phyloP scores from a whole-genome alignment of 306 rosid species.

The Castanopsis chinensis region DNA sequence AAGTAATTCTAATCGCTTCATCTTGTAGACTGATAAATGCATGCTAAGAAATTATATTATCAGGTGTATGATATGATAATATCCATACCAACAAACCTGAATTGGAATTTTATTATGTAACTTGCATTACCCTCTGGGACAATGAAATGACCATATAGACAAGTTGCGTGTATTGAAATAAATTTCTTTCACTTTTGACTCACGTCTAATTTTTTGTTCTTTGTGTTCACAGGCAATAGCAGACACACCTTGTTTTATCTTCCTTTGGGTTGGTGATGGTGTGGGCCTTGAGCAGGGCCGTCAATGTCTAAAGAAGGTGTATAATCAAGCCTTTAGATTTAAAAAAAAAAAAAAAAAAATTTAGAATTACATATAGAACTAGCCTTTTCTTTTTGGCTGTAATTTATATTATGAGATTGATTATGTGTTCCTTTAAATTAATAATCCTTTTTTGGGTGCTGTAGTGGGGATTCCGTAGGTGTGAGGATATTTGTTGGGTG shows the following conservation, averaged over 20 bases:
- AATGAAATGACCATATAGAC: slow-evolving; percentile 5
- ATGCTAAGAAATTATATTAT: neutral
- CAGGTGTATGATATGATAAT: slow-evolving; percentile 1
- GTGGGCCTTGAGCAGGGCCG: slow-evolving; percentile 99
- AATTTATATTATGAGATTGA: slow-evolving; percentile 16
- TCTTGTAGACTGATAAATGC: neutral
- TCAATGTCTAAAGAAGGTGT: slow-evolving; percentile 95
- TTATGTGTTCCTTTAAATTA: slow-evolving; percentile 4
- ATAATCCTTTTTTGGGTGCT: slow-evolving; percentile 24
- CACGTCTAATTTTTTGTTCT: slow-evolving; percentile 21
- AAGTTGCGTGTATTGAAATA: slow-evolving; percentile 9
- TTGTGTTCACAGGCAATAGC: slow-evolving; percentile 78
- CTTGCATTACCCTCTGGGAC: neutral
- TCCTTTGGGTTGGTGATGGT: slow-evolving; percentile 99
- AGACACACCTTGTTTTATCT: slow-evolving; percentile 96
- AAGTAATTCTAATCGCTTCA: slow-evolving; percentile 2
- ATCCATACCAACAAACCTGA: slow-evolving; percentile 7
- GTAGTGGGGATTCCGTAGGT: slow-evolving; percentile 99
- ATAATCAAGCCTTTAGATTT: slow-evolving; percentile 14
- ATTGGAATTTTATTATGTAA: neutral
- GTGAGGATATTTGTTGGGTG: slow-evolving; percentile 99
- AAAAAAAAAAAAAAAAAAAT: too few relatives aligned
- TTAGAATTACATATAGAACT: neutral
- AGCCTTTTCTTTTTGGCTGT: slow-evolving; percentile 11
- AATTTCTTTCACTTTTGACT: slow-evolving; percentile 21